Evolutionary conservation across 805 yeast species (phyloP), one percentile per base, ranked within the genome.

Genomic region (Kodamaea neixiangensis): DNA sequence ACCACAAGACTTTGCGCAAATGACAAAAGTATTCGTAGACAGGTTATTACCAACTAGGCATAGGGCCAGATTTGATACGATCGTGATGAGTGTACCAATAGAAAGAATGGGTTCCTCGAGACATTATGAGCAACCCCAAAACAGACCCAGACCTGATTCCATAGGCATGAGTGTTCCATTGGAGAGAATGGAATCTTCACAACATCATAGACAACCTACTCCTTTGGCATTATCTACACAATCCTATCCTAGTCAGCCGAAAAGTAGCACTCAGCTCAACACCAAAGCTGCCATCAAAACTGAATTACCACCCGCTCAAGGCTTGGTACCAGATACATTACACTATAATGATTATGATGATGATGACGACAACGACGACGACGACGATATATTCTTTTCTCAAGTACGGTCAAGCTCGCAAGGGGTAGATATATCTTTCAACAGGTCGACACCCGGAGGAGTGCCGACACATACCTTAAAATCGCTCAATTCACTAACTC

Each of bases 41-140:
- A 19, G 45, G 45, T 40, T 47, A 44, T 25, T 47, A 7, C 49
- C 49, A 19, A 17, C 31, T 31, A 40, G 22, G 19, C 43, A 47
- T 17, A 31, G 44, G 45, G 11, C 40, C 9, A 41, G 45, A 17
- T 40, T 47, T 9, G 41, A 31, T 14, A n/a, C 15, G 11, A 37
- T 37, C n/a, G 41, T 37, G 19, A 37, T 37, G 41, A 37, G 41
- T 37, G n/a, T 37, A 20, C 41, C 19, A 2, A 17, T 37, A 5
- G 41, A 37, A 19, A 14, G 41, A 19, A 2, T 37, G 4, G 21
- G 19, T 25, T 25, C 31, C 11, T 25, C 31, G 11, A 10, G 11
- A 25, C 31, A 25, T 3, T 5, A 9, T 7, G 31, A 25, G 3
- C 31, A 4, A 7, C 10, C 31, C 5, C 31, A 3, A 5, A 10